These are phyloP conservation scores for Cephalotrichum gorgonifer DNA, from an alignment of 2,329 filamentous ascomycete species.

Conservation along the genomic window DNA sequence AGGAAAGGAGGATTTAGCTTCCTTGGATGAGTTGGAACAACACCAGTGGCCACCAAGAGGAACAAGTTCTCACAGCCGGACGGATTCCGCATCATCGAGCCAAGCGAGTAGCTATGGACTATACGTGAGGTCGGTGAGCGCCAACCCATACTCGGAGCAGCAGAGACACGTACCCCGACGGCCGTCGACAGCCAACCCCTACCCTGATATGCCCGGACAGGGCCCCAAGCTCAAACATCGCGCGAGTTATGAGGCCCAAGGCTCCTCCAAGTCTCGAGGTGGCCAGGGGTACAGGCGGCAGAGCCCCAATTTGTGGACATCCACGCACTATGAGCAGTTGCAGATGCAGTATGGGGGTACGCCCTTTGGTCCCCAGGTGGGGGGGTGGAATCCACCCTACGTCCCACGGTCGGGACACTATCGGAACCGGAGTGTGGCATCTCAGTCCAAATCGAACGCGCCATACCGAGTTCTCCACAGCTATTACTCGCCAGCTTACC, in stretches of 20 bases:
- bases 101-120: slow-evolving; percentile 12
- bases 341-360: slow-evolving; percentile 8
- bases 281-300: slow-evolving; percentile 7
- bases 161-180: slow-evolving; percentile 3
- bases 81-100: slow-evolving; percentile 19
- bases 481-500: slow-evolving; percentile 48
- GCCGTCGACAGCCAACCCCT: slow-evolving; percentile 4
- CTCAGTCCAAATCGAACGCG: slow-evolving; percentile 12
- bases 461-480: slow-evolving; percentile 46
- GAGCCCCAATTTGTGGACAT: slow-evolving; percentile 9
- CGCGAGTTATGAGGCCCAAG: background rate
- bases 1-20: background rate
- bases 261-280: background rate
- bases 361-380: slow-evolving; percentile 2
- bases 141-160: slow-evolving; percentile 2
- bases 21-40: slow-evolving; percentile 13
- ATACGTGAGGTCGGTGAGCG: slow-evolving; percentile 5
- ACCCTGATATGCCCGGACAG: background rate
- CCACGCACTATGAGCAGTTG: slow-evolving; percentile 9
- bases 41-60: slow-evolving; percentile 10
- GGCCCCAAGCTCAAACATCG: background rate
- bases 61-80: slow-evolving; percentile 16
- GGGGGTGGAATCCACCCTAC: slow-evolving; percentile 19
- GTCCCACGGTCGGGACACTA: slow-evolving; percentile 23
- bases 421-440: slow-evolving; percentile 26